phyloP scores from a whole-genome alignment of 306 rosid genomes.

The Rubus idaeus region DNA sequence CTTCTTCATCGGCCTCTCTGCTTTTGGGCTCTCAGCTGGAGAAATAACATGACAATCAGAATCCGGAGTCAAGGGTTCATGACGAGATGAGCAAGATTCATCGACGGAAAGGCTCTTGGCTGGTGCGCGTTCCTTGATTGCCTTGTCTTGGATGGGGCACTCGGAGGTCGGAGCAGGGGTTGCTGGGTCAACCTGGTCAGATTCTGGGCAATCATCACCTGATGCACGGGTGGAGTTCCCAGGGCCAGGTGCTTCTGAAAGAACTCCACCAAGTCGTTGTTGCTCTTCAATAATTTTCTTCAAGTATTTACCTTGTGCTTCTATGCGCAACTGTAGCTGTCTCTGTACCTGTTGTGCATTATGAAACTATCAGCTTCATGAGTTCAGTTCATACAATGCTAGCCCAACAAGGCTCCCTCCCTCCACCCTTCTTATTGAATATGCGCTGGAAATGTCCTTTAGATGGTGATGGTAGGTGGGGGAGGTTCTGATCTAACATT shows the following conservation, averaged over 20 bases:
- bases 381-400: background rate
- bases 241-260: constrained; percentile 61
- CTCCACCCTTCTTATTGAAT: background rate
- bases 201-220: constrained; percentile 48
- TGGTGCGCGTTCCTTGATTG: constrained; percentile 58
- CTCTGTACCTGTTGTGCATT: constrained; percentile 80
- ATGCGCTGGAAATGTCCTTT: background rate
- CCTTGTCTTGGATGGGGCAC: constrained; percentile 60
- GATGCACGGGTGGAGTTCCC: constrained; percentile 42
- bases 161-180: constrained; percentile 86
- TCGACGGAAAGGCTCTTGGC: constrained; percentile 75
- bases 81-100: constrained; percentile 80
- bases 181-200: constrained; percentile 80
- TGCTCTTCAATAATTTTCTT: constrained; percentile 99
- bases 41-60: constrained; percentile 67
- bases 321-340: constrained; percentile 90
- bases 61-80: constrained; percentile 88
- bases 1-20: constrained; percentile 59
- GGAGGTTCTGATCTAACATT: background rate
- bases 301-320: constrained; percentile 96
- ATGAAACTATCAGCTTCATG: constrained; percentile 7
- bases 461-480: background rate
- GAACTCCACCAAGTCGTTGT: constrained; percentile 80
- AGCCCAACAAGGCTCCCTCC: background rate
- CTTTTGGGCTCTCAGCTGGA: constrained; percentile 67